These are phyloP conservation scores for Syncephalastrum racemosum DNA, from an alignment of 371 early-diverging fungal genomes.

Conservation along the genomic window DNA sequence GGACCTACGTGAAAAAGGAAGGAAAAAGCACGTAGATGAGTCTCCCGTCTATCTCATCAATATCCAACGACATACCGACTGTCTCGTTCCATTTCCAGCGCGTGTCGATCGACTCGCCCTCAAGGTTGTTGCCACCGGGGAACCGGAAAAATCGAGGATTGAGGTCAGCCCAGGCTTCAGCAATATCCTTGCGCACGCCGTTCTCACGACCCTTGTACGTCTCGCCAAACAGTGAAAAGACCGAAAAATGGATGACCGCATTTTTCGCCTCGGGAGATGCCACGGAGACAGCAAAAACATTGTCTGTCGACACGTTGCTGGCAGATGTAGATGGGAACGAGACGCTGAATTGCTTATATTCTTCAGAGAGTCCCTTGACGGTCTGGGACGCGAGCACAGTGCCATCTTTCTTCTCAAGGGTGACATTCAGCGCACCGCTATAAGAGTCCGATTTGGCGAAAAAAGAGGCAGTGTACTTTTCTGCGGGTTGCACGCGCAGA, in stretches of 20 bases:
- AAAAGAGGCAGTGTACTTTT: conserved; percentile 21
- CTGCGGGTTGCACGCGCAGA: conserved; percentile 16
- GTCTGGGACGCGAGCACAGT: conserved; percentile 10
- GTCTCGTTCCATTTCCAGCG: conserved; percentile 33
- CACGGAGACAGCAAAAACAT: conserved; percentile 17
- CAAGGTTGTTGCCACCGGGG: conserved; percentile 32
- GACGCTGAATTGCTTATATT: conserved; percentile 16
- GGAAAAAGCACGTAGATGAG: too few relatives aligned
- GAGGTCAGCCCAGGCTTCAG: conserved; percentile 8
- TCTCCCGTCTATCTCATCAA: neutral
- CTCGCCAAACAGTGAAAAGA: conserved; percentile 28
- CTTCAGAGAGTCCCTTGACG: conserved; percentile 7
- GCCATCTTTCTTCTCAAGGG: conserved; percentile 11
- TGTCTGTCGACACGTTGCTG: conserved; percentile 10
- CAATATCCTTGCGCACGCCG: conserved; percentile 2
- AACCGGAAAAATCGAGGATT: conserved; percentile 27
- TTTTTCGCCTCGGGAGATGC: conserved; percentile 10
- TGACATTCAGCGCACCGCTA: conserved; percentile 18
- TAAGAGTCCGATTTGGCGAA: conserved; percentile 19
- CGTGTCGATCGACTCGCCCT: conserved; percentile 14
- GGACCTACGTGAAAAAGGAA: conserved; percentile 6
- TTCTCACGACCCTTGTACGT: conserved; percentile 24
- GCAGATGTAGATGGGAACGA: conserved; percentile 9
- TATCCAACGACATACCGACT: neutral
- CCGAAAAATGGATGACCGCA: conserved; percentile 18